Base-by-base conservation (phyloP, 257 asterid genomes). In the Solanum lycopersicoides region DNA sequence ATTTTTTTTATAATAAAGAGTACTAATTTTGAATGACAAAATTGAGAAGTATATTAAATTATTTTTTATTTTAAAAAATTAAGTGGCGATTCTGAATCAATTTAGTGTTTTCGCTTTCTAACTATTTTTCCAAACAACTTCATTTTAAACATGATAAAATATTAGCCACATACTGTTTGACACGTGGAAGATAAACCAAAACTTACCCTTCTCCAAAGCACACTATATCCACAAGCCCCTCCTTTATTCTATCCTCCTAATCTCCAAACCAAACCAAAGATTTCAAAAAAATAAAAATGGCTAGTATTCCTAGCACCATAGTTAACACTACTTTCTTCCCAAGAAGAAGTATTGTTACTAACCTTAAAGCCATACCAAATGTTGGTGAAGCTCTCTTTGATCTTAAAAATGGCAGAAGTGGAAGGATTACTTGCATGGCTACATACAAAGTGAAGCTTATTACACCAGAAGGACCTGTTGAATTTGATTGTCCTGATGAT, bases 381-480 rank as follows among this genome's bases (percentile, higher is more conserved):
- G 76, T 60, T 37, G 23, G 86, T 39, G 89, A 84, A 80, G 87
- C 86, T 21, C 82, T 89, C 3, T 92, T 93, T 89, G 87, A 93
- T 6, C 39, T 82, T 56, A 91, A 42, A 42, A 69, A 84, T 12
- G 74, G 60, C 3, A 84, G 80, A 16, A 86, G 91, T 13, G 95
- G 94, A 10, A 76, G 93, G 16, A 77, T 92, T 12, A 93, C 91
- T 14, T 95, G 98, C 72, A 92, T 91, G 94, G 98, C 97, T 2
- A 47, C 83, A 2, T 90, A 95, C 95, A 96, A 92, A 60, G 95
- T 96, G 87, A 96, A 87, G 90, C 91, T 96, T 15, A 9, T 90
- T 32, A 94, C 96, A 1, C 99, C 98, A 0, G 79, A 23, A 0
- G 98, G 99, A 8, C 88, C 90, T 34, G 18, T 83, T 1, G 91